These are phyloP conservation scores for Fusarium euwallaceae DNA, from an alignment of 2,329 filamentous ascomycete genomes.

Conservation along the genomic window DNA sequence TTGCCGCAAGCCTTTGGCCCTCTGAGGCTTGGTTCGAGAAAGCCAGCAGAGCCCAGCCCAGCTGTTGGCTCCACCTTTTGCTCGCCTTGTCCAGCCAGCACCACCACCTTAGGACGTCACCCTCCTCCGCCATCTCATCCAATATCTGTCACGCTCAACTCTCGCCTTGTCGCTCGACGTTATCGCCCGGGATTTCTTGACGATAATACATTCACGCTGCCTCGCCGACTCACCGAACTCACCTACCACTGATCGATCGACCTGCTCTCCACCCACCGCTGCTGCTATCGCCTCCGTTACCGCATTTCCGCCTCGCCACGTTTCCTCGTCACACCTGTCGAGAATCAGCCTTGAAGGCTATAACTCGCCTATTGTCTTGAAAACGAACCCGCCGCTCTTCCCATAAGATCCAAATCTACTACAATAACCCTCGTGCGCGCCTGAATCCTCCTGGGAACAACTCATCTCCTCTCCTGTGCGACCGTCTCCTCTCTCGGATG, in stretches of 20 bases:
- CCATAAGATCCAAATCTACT: neutral
- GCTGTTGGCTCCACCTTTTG: constrained; percentile 37
- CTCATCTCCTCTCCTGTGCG: constrained; percentile 28
- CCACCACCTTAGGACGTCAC: constrained; percentile 35
- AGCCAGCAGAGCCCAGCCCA: constrained; percentile 17
- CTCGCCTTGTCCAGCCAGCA: constrained; percentile 29
- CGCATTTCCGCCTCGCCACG: constrained; percentile 35
- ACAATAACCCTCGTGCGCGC: neutral
- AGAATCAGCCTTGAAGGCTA: constrained; percentile 5
- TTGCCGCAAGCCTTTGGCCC: constrained; percentile 7
- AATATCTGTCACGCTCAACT: constrained; percentile 19
- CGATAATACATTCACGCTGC: constrained; percentile 15
- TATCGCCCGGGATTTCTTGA: constrained; percentile 11
- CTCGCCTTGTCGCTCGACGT: constrained; percentile 2
- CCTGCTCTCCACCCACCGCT: constrained; percentile 5
- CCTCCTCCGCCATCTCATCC: constrained; percentile 30
- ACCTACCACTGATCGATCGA: constrained; percentile 17
- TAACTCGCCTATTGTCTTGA: neutral
- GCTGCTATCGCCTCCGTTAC: constrained; percentile 18
- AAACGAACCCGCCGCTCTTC: neutral
- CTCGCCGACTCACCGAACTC: constrained; percentile 18
- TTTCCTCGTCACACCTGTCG: constrained; percentile 19
- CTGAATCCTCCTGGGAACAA: neutral
- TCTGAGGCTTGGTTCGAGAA: constrained; percentile 30
- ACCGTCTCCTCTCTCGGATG: constrained; percentile 50